phyloP scores from a whole-genome alignment of 306 rosid species.

The Casuarina equisetifolia region DNA sequence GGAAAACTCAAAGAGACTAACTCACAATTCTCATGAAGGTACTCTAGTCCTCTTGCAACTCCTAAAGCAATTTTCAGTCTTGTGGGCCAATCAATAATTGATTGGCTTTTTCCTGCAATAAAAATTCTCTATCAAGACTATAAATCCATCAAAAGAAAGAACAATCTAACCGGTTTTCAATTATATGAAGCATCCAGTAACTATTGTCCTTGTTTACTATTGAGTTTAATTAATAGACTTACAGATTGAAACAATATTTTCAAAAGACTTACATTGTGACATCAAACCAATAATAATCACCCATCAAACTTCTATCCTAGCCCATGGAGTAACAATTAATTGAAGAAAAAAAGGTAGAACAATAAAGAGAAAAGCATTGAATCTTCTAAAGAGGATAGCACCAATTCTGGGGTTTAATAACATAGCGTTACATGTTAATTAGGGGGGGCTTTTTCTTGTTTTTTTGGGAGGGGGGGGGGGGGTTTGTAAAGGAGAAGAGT shows the following conservation, averaged over 20 bases:
- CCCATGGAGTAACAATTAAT: neutral
- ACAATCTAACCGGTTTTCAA: neutral
- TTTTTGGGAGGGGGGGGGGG: too few relatives aligned
- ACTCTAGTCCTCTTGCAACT: slow-evolving; percentile 90
- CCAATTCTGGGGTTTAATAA: neutral
- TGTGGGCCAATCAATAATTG: slow-evolving; percentile 89
- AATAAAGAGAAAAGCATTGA: neutral
- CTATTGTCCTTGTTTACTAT: neutral
- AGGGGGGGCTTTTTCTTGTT: neutral
- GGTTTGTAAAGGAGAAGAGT: neutral
- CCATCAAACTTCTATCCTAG: neutral
- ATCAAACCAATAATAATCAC: neutral
- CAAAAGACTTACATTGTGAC: neutral
- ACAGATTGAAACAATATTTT: neutral
- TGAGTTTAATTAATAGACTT: too few relatives aligned
- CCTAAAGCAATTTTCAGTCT: slow-evolving; percentile 84
- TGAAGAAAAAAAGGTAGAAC: neutral
- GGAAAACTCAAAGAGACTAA: neutral
- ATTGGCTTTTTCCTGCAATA: slow-evolving; percentile 72
- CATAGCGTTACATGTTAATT: neutral
- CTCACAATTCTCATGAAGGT: slow-evolving; percentile 98
- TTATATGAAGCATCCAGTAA: neutral
- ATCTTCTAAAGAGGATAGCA: neutral
- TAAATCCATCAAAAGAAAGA: slow-evolving; percentile 10
- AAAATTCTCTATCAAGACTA: slow-evolving; percentile 30